These are phyloP conservation scores for Aegilops umbellulata DNA, from an alignment of 176 grass and related monocot species.

Conservation along the genomic window DNA sequence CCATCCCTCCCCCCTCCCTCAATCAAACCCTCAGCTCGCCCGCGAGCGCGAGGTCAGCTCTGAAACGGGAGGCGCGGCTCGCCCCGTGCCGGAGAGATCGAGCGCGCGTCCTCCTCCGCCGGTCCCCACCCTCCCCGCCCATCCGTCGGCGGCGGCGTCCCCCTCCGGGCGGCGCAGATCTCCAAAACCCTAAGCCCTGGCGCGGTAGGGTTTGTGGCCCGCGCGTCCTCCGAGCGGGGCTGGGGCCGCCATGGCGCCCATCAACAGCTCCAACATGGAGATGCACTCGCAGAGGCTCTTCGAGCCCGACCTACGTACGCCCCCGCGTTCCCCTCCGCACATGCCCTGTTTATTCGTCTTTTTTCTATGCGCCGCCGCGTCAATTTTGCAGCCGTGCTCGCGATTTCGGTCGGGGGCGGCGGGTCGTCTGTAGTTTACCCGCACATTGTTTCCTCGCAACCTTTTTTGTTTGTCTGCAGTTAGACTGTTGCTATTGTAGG, in stretches of 20 bases:
- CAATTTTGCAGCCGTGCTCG: neutral
- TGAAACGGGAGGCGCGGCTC: neutral
- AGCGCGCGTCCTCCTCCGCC: neutral
- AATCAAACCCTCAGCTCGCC: conserved; percentile 38
- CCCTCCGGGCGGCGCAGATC: conserved; percentile 27
- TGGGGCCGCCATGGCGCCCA: conserved; percentile 71
- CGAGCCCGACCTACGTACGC: conserved; percentile 76
- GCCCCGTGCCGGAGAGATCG: neutral
- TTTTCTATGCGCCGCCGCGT: neutral
- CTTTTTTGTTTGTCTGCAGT: neutral
- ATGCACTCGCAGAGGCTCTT: conserved; percentile 86
- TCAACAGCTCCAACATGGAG: conserved; percentile 82
- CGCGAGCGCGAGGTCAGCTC: conserved; percentile 30
- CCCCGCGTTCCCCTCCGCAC: neutral
- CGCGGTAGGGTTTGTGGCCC: conserved; percentile 34
- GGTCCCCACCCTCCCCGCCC: neutral
- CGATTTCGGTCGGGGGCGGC: neutral
- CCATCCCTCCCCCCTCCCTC: neutral
- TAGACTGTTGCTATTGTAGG: neutral
- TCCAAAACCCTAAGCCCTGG: conserved; percentile 55
- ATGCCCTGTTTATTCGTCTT: neutral
- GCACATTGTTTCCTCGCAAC: neutral
- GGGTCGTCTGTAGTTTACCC: neutral
- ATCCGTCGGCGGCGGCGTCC: neutral
- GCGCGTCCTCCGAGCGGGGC: neutral